These are phyloP conservation scores for Plasmodium adleri DNA, from an alignment of 169 alveolate species.

Conservation along the genomic window DNA sequence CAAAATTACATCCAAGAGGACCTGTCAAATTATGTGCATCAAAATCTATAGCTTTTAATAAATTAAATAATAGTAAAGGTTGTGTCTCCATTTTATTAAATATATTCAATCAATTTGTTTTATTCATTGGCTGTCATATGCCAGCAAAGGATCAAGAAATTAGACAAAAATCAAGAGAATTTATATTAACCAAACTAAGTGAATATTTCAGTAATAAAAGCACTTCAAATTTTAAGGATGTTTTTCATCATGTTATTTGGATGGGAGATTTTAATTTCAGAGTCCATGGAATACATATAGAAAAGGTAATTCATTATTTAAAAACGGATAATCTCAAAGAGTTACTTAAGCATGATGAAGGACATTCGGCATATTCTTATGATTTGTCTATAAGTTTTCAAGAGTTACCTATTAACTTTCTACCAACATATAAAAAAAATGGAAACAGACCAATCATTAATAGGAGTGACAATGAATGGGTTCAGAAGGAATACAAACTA, in stretches of 20 bases:
- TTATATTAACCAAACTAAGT: slow-evolving; percentile 79
- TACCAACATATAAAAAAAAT: slow-evolving; percentile 89
- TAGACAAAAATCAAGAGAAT: slow-evolving; percentile 82
- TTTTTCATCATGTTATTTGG: slow-evolving; percentile 91
- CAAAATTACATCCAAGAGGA: slow-evolving; percentile 77
- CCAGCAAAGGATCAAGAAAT: slow-evolving; percentile 85
- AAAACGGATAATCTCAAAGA: slow-evolving; percentile 62
- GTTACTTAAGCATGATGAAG: slow-evolving; percentile 66
- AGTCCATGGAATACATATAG: slow-evolving; percentile 66
- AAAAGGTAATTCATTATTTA: slow-evolving; percentile 68
- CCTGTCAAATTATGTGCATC: slow-evolving; percentile 78
- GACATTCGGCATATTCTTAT: slow-evolving; percentile 23
- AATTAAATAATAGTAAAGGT: slow-evolving; percentile 89
- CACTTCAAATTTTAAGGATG: slow-evolving; percentile 83
- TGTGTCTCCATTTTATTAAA: slow-evolving; percentile 84
- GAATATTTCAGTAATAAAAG: slow-evolving; percentile 80
- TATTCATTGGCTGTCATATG: slow-evolving; percentile 90
- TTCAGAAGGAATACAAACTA: slow-evolving; percentile 83
- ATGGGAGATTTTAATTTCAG: slow-evolving; percentile 91
- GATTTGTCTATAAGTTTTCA: slow-evolving; percentile 80
- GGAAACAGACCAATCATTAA: slow-evolving; percentile 86
- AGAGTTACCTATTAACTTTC: slow-evolving; percentile 84
- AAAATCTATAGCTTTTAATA: slow-evolving; percentile 78
- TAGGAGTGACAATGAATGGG: slow-evolving; percentile 81
- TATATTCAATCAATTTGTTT: slow-evolving; percentile 79